Percentiles rank a stretch among this genome's conserved stretches.
These are phyloP conservation scores for Yamadazyma sp. DNA, from an alignment of 1,139 yeast genomes.

Conservation along the genomic window DNA sequence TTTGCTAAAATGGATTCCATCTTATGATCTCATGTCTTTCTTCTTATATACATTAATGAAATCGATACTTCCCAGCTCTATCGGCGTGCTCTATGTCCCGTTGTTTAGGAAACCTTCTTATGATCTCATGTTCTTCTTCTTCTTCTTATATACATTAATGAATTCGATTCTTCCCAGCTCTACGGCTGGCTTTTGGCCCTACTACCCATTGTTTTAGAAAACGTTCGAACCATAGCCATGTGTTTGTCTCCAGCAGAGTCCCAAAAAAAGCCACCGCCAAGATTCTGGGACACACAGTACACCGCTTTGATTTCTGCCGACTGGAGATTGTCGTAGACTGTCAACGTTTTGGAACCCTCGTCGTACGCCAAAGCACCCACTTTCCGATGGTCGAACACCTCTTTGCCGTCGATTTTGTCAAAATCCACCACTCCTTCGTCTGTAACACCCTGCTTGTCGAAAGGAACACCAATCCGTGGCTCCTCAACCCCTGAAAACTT, in stretches of 20 bases:
- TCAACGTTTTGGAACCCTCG: constrained; percentile 34
- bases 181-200: constrained; percentile 4
- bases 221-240: constrained; percentile 40
- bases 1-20: constrained; percentile 61
- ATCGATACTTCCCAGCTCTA: too few relatives aligned
- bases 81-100: too few relatives aligned
- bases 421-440: constrained; percentile 55
- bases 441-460: constrained; percentile 25
- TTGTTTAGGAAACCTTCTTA: constrained; percentile 52
- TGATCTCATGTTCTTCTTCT: background rate
- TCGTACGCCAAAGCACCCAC: constrained; percentile 64
- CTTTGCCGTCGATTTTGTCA: constrained; percentile 42
- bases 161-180: background rate
- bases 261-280: constrained; percentile 96
- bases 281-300: constrained; percentile 45
- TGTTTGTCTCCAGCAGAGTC: constrained; percentile 74
- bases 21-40: constrained; percentile 10
- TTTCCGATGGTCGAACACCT: constrained; percentile 49
- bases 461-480: constrained; percentile 40
- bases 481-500: constrained; percentile 49
- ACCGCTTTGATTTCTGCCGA: constrained; percentile 59
- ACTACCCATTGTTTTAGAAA: constrained; percentile 46
- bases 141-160: background rate
- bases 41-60: background rate
- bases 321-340: constrained; percentile 65